Percentiles rank a stretch among this genome's conserved stretches.
Evolutionary conservation across 2,329 filamentous ascomycete species (phyloP).

Genomic region (Karstenula rhodostoma): DNA sequence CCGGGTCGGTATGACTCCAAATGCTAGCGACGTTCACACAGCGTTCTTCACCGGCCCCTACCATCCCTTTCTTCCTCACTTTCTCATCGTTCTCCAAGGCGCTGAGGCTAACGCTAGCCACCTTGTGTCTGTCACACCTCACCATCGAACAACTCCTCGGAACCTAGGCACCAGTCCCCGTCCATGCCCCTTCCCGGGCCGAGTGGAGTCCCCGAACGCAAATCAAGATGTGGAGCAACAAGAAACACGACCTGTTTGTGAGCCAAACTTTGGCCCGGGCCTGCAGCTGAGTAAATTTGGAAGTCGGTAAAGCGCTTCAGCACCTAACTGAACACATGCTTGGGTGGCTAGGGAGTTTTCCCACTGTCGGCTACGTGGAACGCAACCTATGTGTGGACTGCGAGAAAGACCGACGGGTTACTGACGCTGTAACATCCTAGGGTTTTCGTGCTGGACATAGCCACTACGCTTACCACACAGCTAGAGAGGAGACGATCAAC

Average conservation of each 20-base stretch:
- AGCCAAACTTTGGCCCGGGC: not conserved
- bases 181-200: not conserved
- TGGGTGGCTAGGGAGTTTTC: not conserved
- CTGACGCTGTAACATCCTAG: not conserved
- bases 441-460: not conserved
- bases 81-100: not conserved
- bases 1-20: not conserved
- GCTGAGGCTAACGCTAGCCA: not conserved
- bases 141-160: not conserved
- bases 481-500: not conserved
- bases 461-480: not conserved
- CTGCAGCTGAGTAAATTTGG: not conserved
- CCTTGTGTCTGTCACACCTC: not conserved
- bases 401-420: not conserved
- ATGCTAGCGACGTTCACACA: not conserved
- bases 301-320: not conserved
- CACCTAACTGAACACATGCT: not conserved
- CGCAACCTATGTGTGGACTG: not conserved
- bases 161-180: not conserved
- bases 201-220: not conserved
- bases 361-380: not conserved
- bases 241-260: not conserved
- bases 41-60: constrained; percentile 10
- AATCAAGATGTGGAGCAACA: not conserved
- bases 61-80: constrained; percentile 14